Percentiles rank a stretch among this genome's conserved stretches.
Conservation (phyloP, 345 rosid genomes). For the Leavenworthia alabamica region DNA sequence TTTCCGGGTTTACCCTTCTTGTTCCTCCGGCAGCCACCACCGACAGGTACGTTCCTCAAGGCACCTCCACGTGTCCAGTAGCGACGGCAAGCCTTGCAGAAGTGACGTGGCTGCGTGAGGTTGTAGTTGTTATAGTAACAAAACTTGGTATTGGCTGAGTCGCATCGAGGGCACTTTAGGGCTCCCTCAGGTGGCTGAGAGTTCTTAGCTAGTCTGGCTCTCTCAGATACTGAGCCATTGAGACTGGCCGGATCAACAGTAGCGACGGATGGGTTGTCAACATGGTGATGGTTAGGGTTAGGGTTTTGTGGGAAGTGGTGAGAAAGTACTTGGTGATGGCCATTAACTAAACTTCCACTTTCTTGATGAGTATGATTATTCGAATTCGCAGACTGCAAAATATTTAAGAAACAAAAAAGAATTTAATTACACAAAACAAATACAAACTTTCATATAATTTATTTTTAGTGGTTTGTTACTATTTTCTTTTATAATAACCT, state of each 20-base stretch:
- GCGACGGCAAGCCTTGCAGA: constrained; percentile 36
- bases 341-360: constrained; percentile 20
- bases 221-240: constrained; percentile 20
- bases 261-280: background rate
- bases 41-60: constrained; percentile 35
- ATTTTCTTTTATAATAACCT: background rate
- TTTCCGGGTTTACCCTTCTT: constrained; percentile 29
- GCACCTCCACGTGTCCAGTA: constrained; percentile 37
- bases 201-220: constrained; percentile 28
- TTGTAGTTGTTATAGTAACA: constrained; percentile 36
- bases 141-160: constrained; percentile 34
- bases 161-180: constrained; percentile 32
- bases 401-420: background rate
- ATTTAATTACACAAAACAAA: background rate
- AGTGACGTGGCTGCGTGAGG: constrained; percentile 38
- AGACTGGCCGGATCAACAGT: constrained; percentile 1
- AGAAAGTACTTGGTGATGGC: constrained; percentile 18
- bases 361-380: constrained; percentile 27
- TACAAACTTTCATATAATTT: background rate
- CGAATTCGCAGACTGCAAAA: constrained; percentile 26
- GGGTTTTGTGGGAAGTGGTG: constrained; percentile 32
- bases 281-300: constrained; percentile 29
- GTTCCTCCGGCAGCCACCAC: constrained; percentile 35
- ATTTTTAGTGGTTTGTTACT: background rate
- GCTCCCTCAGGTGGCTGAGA: constrained; percentile 27